A percentile compares a stretch with the other conserved stretches of the same genome.
Evolutionary conservation across 352 stramenopile species (phyloP).

Genomic region (Nothophytophthora sp.): DNA sequence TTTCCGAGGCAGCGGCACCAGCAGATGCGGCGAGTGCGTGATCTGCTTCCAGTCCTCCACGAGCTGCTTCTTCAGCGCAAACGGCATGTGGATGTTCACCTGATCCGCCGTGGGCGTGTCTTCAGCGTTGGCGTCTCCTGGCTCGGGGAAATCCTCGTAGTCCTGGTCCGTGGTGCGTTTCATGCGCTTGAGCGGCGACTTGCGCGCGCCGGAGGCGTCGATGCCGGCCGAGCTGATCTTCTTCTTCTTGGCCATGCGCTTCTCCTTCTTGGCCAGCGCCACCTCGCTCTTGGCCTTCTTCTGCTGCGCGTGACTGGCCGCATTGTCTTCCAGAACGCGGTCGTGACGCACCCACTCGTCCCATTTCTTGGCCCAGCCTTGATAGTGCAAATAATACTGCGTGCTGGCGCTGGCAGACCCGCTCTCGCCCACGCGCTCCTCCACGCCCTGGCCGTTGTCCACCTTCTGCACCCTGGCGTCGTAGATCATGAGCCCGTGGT

Average conservation of each 20-base stretch:
- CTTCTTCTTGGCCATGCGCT: slow-evolving; percentile 48
- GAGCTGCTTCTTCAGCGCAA: slow-evolving; percentile 92
- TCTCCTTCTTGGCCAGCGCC: slow-evolving; percentile 68
- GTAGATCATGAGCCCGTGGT: slow-evolving; percentile 87
- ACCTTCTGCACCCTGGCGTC: slow-evolving; percentile 86
- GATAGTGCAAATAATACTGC: slow-evolving; percentile 92
- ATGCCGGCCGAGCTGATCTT: slow-evolving; percentile 68
- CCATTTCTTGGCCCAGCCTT: slow-evolving; percentile 92
- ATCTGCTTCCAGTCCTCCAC: slow-evolving; percentile 91
- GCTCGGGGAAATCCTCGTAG: slow-evolving; percentile 55
- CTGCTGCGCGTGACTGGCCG: slow-evolving; percentile 56
- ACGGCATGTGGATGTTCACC: slow-evolving; percentile 84
- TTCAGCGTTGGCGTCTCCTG: background rate
- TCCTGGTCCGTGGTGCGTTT: slow-evolving; percentile 67
- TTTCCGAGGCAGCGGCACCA: slow-evolving; percentile 84
- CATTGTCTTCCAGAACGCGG: slow-evolving; percentile 74
- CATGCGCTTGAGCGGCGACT: slow-evolving; percentile 80
- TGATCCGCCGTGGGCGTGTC: slow-evolving; percentile 29
- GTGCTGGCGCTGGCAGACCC: slow-evolving; percentile 24
- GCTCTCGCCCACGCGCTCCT: slow-evolving; percentile 15
- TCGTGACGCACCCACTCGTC: slow-evolving; percentile 87
- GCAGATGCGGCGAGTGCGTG: slow-evolving; percentile 72
- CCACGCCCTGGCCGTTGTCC: slow-evolving; percentile 67
- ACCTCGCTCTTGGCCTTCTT: slow-evolving; percentile 46
- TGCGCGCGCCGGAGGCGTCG: slow-evolving; percentile 45